Base-by-base conservation (phyloP, 2,329 filamentous ascomycete species). In the Venturia carpophila region DNA sequence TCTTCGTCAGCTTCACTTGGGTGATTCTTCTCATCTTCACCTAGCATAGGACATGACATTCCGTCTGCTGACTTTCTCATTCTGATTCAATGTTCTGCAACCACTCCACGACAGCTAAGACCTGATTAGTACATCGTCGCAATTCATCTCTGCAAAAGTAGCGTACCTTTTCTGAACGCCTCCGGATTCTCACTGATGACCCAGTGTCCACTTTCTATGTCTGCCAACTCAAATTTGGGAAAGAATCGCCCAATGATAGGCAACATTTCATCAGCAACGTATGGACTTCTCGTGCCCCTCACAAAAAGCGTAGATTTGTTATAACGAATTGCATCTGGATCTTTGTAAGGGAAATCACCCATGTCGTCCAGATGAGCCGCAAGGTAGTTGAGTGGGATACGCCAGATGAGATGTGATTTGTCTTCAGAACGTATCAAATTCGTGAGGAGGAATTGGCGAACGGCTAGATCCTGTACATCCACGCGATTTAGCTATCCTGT, bases 371-470 rank as follows among this genome's bases (percentile, higher is more conserved):
- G 79, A 0, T 86, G 81, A 60, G 82, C 80, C 4, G 82, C 87
- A 0, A 99, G 79, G 3, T 84, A 86, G 60, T 83, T 80, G 13
- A 99, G 78, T 0, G 94, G 93, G 3, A 97, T 86, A 37, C 90
- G 84, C 77, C 94, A 97, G 70, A 84, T 87, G 70, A 89, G 83
- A 2, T 79, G 79, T 41, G 83, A 79, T 62, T 81, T 77, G 3
- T 81, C 3, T 75, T 71, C 5, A 3, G 66, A 43, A 2, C 66
- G 84, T 69, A 88, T 76, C 47, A 97, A 80, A 73, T 97, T 99
- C 13, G 90, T 91, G 0, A 99, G 84, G 19, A 99, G 83, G 75
- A 97, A 99, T 73, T 97, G 92, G 2, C 94, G 87, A 69, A 99
- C 88, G 0, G 87, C 79, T 5, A 95, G 75, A 17, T 87, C 85